Conservation (phyloP, 1,284 basidiomycete genomes). For the Coriolopsis trogii region DNA sequence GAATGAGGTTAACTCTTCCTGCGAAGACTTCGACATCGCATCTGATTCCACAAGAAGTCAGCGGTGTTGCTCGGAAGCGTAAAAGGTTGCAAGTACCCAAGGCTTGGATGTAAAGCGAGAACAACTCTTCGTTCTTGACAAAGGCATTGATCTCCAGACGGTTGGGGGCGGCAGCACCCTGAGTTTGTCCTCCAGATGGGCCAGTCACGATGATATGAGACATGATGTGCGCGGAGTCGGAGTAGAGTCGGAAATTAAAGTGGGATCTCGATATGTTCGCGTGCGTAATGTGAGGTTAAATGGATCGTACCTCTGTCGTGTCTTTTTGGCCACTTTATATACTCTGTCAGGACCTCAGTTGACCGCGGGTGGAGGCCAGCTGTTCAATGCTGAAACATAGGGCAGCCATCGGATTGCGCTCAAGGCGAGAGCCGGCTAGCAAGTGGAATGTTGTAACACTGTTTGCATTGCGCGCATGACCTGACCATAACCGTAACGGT, state of each 20-base stretch:
- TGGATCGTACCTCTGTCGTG: too few species aligned
- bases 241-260: background rate
- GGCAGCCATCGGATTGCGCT: too few species aligned
- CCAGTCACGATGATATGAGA: conserved; percentile 12
- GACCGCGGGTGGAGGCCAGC: too few species aligned
- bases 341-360: too few species aligned
- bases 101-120: conserved; percentile 53
- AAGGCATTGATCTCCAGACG: conserved; percentile 51
- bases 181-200: background rate
- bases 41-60: conserved; percentile 28
- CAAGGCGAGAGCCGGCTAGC: too few species aligned
- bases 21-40: conserved; percentile 36
- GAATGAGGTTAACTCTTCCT: conserved; percentile 40
- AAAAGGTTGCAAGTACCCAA: conserved; percentile 34
- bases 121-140: conserved; percentile 44
- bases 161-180: conserved; percentile 24
- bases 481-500: too few species aligned
- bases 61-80: background rate
- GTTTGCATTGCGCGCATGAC: too few species aligned
- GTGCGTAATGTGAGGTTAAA: background rate
- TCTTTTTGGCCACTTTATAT: too few species aligned
- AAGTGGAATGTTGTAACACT: too few species aligned
- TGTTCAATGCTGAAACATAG: too few species aligned
- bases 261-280: conserved; percentile 6
- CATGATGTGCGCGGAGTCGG: conserved; percentile 9